These are phyloP conservation scores for Backusella liffmaniae DNA, from an alignment of 192 early-diverging fungal species.

Conservation along the genomic window DNA sequence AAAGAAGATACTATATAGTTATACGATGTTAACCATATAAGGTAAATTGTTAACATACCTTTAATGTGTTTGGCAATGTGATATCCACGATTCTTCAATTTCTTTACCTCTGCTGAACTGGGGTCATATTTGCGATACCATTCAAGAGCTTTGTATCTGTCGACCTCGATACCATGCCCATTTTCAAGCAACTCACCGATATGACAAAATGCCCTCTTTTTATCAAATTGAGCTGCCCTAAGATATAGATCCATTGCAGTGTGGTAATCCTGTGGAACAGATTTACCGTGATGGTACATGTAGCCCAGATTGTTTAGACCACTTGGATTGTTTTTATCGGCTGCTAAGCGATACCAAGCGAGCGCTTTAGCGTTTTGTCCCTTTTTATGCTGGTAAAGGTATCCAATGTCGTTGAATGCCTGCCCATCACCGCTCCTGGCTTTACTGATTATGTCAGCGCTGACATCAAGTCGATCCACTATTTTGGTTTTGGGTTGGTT, in stretches of 20 bases:
- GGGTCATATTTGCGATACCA: neutral
- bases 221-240: neutral
- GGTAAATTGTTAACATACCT: neutral
- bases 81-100: neutral
- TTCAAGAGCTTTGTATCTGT: neutral
- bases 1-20: neutral
- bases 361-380: neutral
- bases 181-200: neutral
- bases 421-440: neutral
- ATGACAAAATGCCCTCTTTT: neutral
- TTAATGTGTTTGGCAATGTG: neutral
- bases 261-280: neutral
- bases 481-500: neutral
- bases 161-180: neutral
- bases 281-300: neutral
- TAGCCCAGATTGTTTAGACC: neutral
- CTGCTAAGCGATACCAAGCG: neutral
- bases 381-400: neutral
- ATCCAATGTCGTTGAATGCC: neutral
- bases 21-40: neutral
- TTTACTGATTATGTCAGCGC: neutral
- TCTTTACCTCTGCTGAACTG: neutral
- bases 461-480: neutral
- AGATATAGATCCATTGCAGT: neutral
- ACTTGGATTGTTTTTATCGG: neutral